These are phyloP conservation scores for Xanthoparmelia taractica DNA, from an alignment of 495 filamentous ascomycete genomes.

Conservation along the genomic window DNA sequence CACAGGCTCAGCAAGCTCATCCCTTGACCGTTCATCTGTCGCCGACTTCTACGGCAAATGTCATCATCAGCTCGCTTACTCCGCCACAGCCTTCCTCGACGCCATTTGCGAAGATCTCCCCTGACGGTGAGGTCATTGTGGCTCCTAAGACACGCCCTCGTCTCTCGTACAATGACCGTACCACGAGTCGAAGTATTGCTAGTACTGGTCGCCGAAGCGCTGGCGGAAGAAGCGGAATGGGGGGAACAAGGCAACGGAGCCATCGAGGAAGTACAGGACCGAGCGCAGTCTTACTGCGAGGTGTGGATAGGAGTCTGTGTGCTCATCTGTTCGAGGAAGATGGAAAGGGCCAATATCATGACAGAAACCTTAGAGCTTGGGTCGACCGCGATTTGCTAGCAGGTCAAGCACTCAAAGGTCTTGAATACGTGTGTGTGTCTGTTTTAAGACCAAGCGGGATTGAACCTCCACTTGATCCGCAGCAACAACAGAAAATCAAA, in stretches of 20 bases:
- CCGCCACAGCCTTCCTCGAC: conserved; percentile 61
- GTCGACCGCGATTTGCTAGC: conserved; percentile 67
- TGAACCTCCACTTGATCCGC: conserved; percentile 65
- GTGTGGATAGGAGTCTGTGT: conserved; percentile 58
- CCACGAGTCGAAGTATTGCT: conserved; percentile 63
- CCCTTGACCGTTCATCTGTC: conserved; percentile 89
- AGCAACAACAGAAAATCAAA: conserved; percentile 56
- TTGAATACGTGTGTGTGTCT: conserved; percentile 65
- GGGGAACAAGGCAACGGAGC: conserved; percentile 50
- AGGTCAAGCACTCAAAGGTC: conserved; percentile 60
- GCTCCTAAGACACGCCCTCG: conserved; percentile 77
- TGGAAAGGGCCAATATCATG: conserved; percentile 40
- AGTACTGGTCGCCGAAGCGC: conserved; percentile 60
- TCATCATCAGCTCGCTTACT: conserved; percentile 69
- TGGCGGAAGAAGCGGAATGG: conserved; percentile 55
- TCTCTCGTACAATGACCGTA: conserved; percentile 44
- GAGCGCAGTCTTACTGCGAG: conserved; percentile 66
- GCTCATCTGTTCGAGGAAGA: conserved; percentile 64
- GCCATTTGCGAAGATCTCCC: conserved; percentile 82
- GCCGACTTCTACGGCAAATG: conserved; percentile 89
- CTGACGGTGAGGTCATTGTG: conserved; percentile 93
- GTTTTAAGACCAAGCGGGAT: conserved; percentile 74
- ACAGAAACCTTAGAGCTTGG: conserved; percentile 72
- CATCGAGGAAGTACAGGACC: conserved; percentile 51
- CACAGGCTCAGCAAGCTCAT: conserved; percentile 50